Percentiles rank a stretch among this genome's conserved stretches.
Conservation (phyloP, 139 green algal genomes). For the Spirogloea muscicola region DNA sequence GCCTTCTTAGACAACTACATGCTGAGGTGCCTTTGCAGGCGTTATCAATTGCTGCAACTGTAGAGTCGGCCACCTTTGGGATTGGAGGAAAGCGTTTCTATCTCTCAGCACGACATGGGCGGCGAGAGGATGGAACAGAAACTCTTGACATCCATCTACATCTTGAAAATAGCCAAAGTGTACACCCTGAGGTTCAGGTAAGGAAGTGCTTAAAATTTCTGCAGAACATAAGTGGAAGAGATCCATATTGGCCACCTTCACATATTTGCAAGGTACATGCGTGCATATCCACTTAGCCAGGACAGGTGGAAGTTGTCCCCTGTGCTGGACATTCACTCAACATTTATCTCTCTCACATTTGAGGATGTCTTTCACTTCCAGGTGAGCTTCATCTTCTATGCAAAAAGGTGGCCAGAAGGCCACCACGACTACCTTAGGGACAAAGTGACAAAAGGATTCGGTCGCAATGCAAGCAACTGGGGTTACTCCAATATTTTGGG, state of each 20-base stretch:
- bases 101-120: conserved; percentile 17
- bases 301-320: no score
- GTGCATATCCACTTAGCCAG: no score
- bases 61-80: conserved; percentile 36
- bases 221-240: no score
- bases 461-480: conserved; percentile 39
- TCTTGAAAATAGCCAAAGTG: conserved; percentile 28
- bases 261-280: no score
- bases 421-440: conserved; percentile 34
- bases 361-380: conserved; percentile 3
- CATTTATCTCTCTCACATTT: no score
- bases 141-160: conserved; percentile 35
- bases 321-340: no score
- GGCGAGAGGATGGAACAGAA: conserved; percentile 30
- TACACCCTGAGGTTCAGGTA: conserved; percentile 32
- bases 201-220: no score
- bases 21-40: no score
- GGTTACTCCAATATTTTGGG: conserved; percentile 37
- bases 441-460: conserved; percentile 31
- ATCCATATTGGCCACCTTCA: no score
- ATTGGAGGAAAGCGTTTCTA: conserved; percentile 38
- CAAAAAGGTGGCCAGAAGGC: conserved; percentile 29
- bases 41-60: conserved; percentile 9
- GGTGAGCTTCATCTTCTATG: conserved; percentile 42
- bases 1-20: no score